phyloP scores from a whole-genome alignment of 2,329 filamentous ascomycete genomes.

The Karstenula rhodostoma region DNA sequence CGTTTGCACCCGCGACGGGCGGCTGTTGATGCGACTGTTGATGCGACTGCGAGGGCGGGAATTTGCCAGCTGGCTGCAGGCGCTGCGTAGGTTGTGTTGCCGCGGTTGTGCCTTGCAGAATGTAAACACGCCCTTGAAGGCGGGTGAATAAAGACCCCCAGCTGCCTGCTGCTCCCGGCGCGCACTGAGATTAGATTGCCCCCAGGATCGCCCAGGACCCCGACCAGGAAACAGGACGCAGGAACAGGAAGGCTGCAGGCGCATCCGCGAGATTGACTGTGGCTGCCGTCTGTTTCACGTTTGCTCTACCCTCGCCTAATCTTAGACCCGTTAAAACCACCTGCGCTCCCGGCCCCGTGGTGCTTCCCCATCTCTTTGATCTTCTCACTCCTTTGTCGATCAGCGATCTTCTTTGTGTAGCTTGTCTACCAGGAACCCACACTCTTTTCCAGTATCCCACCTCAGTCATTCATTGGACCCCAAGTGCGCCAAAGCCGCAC shows the following conservation, averaged over 20 bases:
- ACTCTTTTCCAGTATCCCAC: slow-evolving; percentile 33
- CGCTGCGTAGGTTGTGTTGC: neutral
- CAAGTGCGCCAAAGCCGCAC: slow-evolving; percentile 27
- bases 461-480: slow-evolving; percentile 30
- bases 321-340: slow-evolving; percentile 22
- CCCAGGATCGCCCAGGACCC: neutral
- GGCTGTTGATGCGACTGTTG: neutral
- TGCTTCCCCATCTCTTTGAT: slow-evolving; percentile 22
- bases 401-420: slow-evolving; percentile 29
- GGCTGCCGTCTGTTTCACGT: slow-evolving; percentile 17
- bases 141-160: neutral
- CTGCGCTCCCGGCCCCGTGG: slow-evolving; percentile 17
- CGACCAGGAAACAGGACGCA: neutral
- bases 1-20: neutral
- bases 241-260: neutral
- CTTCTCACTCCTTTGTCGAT: slow-evolving; percentile 37
- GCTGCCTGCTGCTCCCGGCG: neutral
- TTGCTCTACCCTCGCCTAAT: slow-evolving; percentile 25
- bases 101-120: slow-evolving; percentile 16
- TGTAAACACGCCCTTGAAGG: slow-evolving; percentile 14
- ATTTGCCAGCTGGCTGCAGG: neutral
- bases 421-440: slow-evolving; percentile 34
- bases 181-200: neutral
- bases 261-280: slow-evolving; percentile 8
- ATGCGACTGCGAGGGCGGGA: neutral